Evolutionary conservation across 1,284 basidiomycete species (phyloP).

Genomic region (Ustilago crameri): DNA sequence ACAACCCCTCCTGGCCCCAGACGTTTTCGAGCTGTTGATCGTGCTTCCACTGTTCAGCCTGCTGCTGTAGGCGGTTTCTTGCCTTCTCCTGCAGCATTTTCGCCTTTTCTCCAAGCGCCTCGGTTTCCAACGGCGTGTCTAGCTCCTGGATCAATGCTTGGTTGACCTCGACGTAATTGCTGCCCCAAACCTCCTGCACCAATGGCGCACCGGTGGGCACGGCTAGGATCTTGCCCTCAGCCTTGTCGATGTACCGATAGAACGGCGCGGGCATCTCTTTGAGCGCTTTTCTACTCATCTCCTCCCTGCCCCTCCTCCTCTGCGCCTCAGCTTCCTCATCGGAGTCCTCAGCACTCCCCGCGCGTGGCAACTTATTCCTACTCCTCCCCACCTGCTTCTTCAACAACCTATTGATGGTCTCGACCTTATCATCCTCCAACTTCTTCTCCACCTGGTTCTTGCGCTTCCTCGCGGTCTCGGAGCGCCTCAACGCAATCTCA

Average conservation of each 20-base stretch:
- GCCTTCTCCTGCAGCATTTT: constrained; percentile 14
- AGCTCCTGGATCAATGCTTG: constrained; percentile 30
- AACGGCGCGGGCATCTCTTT: constrained; percentile 45
- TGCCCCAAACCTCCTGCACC: constrained; percentile 18
- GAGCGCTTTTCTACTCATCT: constrained; percentile 28
- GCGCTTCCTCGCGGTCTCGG: constrained; percentile 85
- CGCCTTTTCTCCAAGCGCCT: constrained; percentile 7
- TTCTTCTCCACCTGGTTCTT: constrained; percentile 88
- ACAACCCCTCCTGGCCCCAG: constrained; percentile 44
- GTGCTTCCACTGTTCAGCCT: constrained; percentile 17
- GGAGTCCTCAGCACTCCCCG: constrained; percentile 27
- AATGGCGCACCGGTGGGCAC: constrained; percentile 25
- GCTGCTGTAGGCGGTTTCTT: constrained; percentile 16
- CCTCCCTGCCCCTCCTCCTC: constrained; percentile 19
- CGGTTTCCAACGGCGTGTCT: constrained; percentile 3
- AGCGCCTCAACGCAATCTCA: constrained; percentile 81
- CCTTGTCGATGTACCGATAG: constrained; percentile 28
- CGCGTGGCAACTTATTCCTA: constrained; percentile 46
- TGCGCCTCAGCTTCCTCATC: constrained; percentile 33
- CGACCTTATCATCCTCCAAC: constrained; percentile 87
- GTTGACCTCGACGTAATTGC: constrained; percentile 23
- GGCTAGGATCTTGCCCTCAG: constrained; percentile 25
- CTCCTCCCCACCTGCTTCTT: constrained; percentile 74
- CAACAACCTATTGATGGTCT: constrained; percentile 88
- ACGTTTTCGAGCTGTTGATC: constrained; percentile 26